A percentile compares a stretch with the other conserved stretches of the same genome.
Conservation (phyloP, 2,329 filamentous ascomycete species). For the Ceratocystis eucalypticola region DNA sequence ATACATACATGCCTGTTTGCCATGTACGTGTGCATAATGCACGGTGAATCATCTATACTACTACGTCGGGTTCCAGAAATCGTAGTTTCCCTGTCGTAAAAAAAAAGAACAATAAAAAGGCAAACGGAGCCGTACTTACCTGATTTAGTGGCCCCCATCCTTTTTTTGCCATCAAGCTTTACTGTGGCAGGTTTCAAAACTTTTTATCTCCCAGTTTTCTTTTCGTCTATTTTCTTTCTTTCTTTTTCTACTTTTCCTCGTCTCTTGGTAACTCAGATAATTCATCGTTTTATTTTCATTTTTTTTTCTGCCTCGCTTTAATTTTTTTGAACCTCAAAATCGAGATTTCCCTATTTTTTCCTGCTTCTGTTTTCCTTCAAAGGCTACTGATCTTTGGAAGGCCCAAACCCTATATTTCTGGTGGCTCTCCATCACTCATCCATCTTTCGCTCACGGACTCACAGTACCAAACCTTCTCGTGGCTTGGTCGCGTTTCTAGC, state of each 20-base stretch:
- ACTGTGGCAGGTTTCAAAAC: slow-evolving; percentile 2
- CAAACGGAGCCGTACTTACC: background rate
- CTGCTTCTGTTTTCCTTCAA: background rate
- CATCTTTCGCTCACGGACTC: background rate
- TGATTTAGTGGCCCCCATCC: background rate
- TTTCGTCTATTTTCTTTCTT: background rate
- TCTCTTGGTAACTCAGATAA: too few relatives aligned
- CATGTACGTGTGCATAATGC: background rate
- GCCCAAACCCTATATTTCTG: slow-evolving; percentile 4
- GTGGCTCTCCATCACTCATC: background rate
- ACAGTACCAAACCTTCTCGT: background rate
- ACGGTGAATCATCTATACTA: background rate
- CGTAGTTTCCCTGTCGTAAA: background rate
- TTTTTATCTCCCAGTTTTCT: background rate
- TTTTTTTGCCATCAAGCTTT: background rate
- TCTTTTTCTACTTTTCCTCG: background rate
- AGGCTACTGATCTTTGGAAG: background rate
- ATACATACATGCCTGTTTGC: background rate
- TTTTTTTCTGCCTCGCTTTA: background rate
- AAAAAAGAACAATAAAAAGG: background rate
- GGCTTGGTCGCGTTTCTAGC: background rate
- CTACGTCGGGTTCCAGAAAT: background rate
- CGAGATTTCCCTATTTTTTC: background rate
- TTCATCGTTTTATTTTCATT: background rate
- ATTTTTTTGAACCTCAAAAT: background rate